Evolutionary conservation across 2,329 filamentous ascomycete genomes (phyloP), one percentile per base, ranked within the genome.

Genomic region (Verticillium klebahnii): DNA sequence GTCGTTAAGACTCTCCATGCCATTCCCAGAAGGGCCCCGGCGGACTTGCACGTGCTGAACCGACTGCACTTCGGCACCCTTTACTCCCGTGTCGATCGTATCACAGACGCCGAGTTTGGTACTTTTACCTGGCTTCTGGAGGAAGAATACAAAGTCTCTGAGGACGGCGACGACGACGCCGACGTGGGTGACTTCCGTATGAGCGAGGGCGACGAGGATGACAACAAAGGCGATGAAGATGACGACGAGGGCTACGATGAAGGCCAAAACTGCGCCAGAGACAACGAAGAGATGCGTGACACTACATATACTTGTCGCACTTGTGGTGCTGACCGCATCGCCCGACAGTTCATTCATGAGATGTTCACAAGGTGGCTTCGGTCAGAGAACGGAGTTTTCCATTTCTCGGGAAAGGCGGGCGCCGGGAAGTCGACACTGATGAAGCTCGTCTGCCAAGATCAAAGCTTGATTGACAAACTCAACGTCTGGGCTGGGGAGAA

Each of bases 381-480:
- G 2, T 52, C 17, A 29, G 55, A 60, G 2, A 54, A 40, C 23
- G 58, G 56, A 14, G 39, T 45, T 5, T 56, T 61, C 32, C 57
- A 58, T 31, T 56, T 66, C 34, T 66, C 56, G 5, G 65, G 65
- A 19, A 64, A 62, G 37, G 61, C 65, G 4, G 65, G 65, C 34
- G 65, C 63, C 3, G 65, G 65, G 23, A 66, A 66, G 52, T 62
- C 60, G 7, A 62, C 57, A 5, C 23, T 62, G 31, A 62, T 62
- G 60, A 62, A 59, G 12, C 45, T 45, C 12, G 29, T 59, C 1
- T 31, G 23, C 4, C 29, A 59, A 6, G 15, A 56, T 6, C 15
- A 39, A n/a, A 19, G 1, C 12, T 17, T 62, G 8, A 17, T 8
- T 1, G 15, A 50, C 12, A 34, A 9, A 1, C 11, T 50, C 45